Base-by-base conservation (phyloP, 192 early-diverging fungal genomes). In the Backusella mclennaniae region DNA sequence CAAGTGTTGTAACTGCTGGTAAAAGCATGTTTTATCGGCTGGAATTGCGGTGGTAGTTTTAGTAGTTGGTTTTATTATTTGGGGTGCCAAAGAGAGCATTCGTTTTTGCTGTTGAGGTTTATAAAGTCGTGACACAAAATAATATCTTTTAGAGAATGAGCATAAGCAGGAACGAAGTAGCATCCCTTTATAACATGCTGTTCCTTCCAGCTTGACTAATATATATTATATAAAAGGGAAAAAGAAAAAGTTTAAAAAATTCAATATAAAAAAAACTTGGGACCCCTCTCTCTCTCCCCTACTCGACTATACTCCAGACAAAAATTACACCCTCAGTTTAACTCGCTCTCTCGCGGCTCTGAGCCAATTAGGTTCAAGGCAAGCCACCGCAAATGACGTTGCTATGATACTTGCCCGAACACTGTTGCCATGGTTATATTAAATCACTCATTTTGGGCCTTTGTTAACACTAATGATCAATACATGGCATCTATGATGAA, bases 91-190 rank as follows among this genome's bases (percentile, higher is more conserved):
- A 23, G 68, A 39, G 17, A 38, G 9, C 68, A 69, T 69, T 21
- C 35, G 19, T 21, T 9, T 19, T 56, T n/a, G 53, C 21, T 21
- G 38, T 36, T 68, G 67, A 38, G 33, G 35, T 69, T 69, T 35
- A 23, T 23, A 38, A n/a, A 11, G 39, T 69, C 68, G 35, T 36
- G 68, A 35, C 19, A 39, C 35, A 39, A 38, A 39, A 69, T 41
- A 39, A 23, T n/a, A 39, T 69, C 68, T n/a, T 69, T 69, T 69
- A 12, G 68, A 38, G 38, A 21, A 23, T 7, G 68, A 49, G 44
- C 41, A 71, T 46, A 71, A 71, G 42, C 70, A 71, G 70, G 70
- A 71, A 71, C 70, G 70, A 71, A 71, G 44, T 31, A 49, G 42
- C 70, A 71, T 71, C 42, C 39, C 70, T 71, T 49, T 46, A 44